phyloP scores from a whole-genome alignment of 1,284 basidiomycete genomes.

The Ceratobasidium papillatum region DNA sequence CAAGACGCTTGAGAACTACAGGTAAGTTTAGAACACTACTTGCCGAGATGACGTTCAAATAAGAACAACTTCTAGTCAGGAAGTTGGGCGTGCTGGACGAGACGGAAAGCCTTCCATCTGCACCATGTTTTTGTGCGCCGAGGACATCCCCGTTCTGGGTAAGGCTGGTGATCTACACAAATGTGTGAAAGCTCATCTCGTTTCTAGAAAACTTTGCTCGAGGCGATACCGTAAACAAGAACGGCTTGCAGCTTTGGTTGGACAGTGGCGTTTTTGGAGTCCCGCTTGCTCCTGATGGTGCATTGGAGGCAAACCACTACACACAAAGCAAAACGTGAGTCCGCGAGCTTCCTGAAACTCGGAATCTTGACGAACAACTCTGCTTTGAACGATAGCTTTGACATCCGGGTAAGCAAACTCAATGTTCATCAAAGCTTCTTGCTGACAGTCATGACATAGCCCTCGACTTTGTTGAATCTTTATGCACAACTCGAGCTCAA shows the following conservation, averaged over 20 bases:
- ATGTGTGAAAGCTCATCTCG: not conserved
- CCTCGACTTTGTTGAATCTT: slow-evolving; percentile 58
- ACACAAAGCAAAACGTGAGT: slow-evolving; percentile 39
- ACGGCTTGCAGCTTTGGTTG: slow-evolving; percentile 28
- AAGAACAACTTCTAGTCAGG: slow-evolving; percentile 42
- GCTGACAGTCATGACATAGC: slow-evolving; percentile 49
- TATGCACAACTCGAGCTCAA: slow-evolving; percentile 64
- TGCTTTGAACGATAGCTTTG: slow-evolving; percentile 62
- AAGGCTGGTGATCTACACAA: not conserved
- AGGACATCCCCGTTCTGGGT: slow-evolving; percentile 41
- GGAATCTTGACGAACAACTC: slow-evolving; percentile 90
- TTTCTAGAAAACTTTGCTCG: slow-evolving; percentile 44
- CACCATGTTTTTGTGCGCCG: slow-evolving; percentile 39
- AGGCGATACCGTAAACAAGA: slow-evolving; percentile 35
- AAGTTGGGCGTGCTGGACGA: slow-evolving; percentile 45
- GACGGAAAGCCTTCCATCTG: slow-evolving; percentile 43
- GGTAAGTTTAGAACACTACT: not conserved
- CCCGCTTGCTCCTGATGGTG: slow-evolving; percentile 38
- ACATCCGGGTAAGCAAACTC: slow-evolving; percentile 87
- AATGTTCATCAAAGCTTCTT: not conserved
- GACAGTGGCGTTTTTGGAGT: slow-evolving; percentile 22
- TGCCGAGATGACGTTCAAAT: not conserved
- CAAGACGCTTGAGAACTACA: slow-evolving; percentile 43
- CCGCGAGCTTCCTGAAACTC: slow-evolving; percentile 61
- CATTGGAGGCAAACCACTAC: slow-evolving; percentile 39